These are phyloP conservation scores for cucumber (Cucumis sativus) DNA, from an alignment of 306 rosid genomes.

Conservation along the genomic window DNA sequence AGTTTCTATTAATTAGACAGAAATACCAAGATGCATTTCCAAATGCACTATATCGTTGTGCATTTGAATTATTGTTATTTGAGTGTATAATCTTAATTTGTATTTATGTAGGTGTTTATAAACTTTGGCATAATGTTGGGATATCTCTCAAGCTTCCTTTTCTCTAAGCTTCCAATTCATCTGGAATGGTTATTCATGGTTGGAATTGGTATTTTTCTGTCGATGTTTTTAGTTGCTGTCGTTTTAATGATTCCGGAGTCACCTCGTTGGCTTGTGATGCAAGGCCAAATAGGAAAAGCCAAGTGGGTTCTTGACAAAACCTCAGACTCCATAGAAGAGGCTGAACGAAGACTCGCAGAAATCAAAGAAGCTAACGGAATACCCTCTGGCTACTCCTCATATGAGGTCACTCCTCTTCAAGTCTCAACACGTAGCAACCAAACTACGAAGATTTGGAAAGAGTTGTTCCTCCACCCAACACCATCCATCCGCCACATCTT, in stretches of 20 bases:
- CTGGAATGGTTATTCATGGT: conserved; percentile 71
- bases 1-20: no score
- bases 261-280: conserved; percentile 80
- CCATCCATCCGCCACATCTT: conserved; percentile 29
- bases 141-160: conserved; percentile 55
- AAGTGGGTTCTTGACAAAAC: conserved; percentile 43
- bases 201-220: conserved; percentile 47
- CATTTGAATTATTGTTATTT: no score
- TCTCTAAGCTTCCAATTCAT: conserved; percentile 28
- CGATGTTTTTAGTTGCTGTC: conserved; percentile 24
- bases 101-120: conserved; percentile 4
- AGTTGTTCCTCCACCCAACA: conserved; percentile 22
- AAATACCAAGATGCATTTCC: no score
- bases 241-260: conserved; percentile 79
- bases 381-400: conserved; percentile 31
- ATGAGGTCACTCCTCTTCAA: conserved; percentile 29
- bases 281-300: conserved; percentile 64
- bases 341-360: conserved; percentile 34
- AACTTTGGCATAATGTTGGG: conserved; percentile 51
- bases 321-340: conserved; percentile 54
- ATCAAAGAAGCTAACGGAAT: conserved; percentile 64
- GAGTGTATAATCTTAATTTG: no score
- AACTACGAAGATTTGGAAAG: conserved; percentile 60
- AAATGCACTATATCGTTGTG: no score
- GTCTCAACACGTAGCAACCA: conserved; percentile 9